Percentiles rank a stretch among this genome's conserved stretches.
Evolutionary conservation across 2,329 filamentous ascomycete species (phyloP).

Genomic region (Penicillium brasilianum): DNA sequence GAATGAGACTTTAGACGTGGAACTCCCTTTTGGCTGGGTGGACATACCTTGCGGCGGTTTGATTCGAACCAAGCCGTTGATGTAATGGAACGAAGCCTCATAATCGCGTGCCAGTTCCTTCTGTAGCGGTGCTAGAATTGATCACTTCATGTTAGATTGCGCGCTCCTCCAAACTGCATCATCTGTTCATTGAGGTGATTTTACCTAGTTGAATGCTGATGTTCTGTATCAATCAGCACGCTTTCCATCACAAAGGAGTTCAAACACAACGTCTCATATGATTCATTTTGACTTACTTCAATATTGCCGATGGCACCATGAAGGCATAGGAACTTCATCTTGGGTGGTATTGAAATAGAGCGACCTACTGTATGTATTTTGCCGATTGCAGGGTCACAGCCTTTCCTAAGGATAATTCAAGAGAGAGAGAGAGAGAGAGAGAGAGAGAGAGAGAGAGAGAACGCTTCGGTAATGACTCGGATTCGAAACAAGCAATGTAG

Average conservation of each 20-base stretch:
- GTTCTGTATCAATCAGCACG: constrained; percentile 18
- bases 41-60: constrained; percentile 25
- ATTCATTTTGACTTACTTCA: constrained; percentile 26
- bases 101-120: constrained; percentile 26
- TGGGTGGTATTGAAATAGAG: constrained; percentile 10
- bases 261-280: background rate
- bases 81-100: constrained; percentile 30
- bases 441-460: background rate
- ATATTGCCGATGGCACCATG: constrained; percentile 38
- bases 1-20: background rate
- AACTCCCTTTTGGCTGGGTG: background rate
- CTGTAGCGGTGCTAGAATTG: constrained; percentile 23
- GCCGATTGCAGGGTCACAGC: background rate
- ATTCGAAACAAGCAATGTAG: background rate
- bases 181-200: background rate
- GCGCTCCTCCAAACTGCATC: background rate
- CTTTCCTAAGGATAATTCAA: no score
- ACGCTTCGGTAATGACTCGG: background rate
- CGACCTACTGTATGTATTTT: constrained; percentile 15
- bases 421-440: background rate
- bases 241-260: no score
- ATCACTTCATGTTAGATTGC: background rate
- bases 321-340: constrained; percentile 36
- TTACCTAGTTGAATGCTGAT: constrained; percentile 29
- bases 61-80: constrained; percentile 28